phyloP scores from a whole-genome alignment of 2,329 filamentous ascomycete species.

The Sporothrix inflata region DNA sequence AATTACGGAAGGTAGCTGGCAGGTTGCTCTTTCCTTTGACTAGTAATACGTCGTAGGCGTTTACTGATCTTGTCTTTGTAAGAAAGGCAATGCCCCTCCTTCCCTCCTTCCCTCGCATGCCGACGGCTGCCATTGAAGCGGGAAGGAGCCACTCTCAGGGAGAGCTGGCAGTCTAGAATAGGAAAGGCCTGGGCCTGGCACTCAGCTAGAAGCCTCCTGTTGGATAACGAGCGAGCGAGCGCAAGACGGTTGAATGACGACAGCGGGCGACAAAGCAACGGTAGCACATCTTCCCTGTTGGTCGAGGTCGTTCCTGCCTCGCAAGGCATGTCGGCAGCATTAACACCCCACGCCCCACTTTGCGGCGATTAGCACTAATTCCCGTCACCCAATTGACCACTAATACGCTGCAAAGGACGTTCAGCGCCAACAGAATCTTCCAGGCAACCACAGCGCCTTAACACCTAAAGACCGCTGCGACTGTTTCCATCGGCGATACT shows the following conservation, averaged over 20 bases:
- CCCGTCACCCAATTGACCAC: not conserved
- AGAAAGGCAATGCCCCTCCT: not conserved
- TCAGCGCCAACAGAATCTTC: not conserved
- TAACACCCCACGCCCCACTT: not conserved
- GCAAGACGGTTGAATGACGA: not conserved
- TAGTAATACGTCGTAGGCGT: not conserved
- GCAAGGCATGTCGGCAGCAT: too few species aligned
- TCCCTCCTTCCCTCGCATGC: not conserved
- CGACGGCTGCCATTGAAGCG: not conserved
- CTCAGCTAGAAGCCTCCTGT: too few species aligned
- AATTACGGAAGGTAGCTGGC: not conserved
- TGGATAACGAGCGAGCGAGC: too few species aligned
- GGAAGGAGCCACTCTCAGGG: not conserved
- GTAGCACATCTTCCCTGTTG: too few species aligned
- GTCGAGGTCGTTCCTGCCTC: too few species aligned
- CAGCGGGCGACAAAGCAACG: not conserved
- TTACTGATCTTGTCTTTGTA: not conserved
- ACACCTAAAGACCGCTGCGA: not conserved
- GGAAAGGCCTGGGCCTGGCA: not conserved
- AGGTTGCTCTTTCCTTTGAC: not conserved
- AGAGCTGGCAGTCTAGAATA: not conserved
- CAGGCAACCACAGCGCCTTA: not conserved
- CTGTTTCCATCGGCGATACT: not conserved
- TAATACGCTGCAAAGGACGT: not conserved
- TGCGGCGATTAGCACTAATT: not conserved